phyloP scores from a whole-genome alignment of 805 yeast genomes.

The Alloascoidea hylecoeti region DNA sequence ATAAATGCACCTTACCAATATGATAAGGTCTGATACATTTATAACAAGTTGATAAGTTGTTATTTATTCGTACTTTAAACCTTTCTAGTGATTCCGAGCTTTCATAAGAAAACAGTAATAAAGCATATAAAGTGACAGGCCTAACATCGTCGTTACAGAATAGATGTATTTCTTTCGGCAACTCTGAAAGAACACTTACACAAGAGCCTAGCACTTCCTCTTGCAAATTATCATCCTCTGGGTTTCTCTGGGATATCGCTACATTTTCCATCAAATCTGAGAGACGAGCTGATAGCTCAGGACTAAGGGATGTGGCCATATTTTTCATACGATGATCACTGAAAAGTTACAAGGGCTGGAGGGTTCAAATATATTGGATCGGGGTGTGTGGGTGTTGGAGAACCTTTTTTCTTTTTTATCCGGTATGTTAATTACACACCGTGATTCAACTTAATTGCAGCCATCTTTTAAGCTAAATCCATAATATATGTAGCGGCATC shows the following conservation, averaged over 20 bases:
- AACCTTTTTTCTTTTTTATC: too few species aligned
- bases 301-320: neutral
- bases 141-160: neutral
- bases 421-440: too few species aligned
- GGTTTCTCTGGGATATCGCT: neutral
- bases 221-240: neutral
- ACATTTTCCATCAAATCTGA: neutral
- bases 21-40: neutral
- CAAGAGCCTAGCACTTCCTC: conserved; percentile 1
- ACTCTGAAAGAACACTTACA: neutral
- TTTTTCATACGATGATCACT: neutral
- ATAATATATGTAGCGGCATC: too few species aligned
- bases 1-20: conserved; percentile 1
- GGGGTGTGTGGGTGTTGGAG: too few species aligned
- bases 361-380: too few species aligned
- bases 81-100: neutral
- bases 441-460: too few species aligned
- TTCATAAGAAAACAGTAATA: neutral
- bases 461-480: too few species aligned
- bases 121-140: neutral
- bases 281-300: neutral
- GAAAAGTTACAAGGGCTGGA: too few species aligned
- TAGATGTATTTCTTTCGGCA: neutral
- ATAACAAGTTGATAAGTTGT: neutral
- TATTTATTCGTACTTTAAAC: neutral